A percentile compares a stretch with the other conserved stretches of the same genome.
phyloP scores from a whole-genome alignment of 441 rosid genomes.

The Raphanus hybrid region DNA sequence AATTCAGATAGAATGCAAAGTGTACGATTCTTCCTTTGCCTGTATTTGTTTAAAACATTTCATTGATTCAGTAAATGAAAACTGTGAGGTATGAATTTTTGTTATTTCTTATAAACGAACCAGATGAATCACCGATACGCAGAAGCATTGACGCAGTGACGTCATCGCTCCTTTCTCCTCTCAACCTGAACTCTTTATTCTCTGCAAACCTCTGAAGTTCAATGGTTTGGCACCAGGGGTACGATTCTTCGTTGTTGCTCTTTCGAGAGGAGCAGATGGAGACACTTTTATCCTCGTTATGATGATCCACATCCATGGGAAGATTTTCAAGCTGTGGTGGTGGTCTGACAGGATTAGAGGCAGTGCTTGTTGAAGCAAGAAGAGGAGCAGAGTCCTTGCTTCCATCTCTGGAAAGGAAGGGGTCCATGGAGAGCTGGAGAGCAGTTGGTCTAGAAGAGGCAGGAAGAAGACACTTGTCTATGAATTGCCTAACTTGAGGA shows the following conservation, averaged over 20 bases:
- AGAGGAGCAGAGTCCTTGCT: constrained; percentile 46
- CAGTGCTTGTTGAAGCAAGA: constrained; percentile 39
- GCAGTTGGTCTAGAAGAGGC: constrained; percentile 72
- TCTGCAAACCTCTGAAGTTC: constrained; percentile 52
- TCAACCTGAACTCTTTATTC: constrained; percentile 57
- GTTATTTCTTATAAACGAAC: constrained; percentile 33
- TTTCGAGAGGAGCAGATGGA: constrained; percentile 36
- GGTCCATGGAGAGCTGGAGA: constrained; percentile 69
- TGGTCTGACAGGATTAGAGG: constrained; percentile 40
- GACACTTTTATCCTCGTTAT: constrained; percentile 44
- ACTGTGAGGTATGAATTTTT: background rate
- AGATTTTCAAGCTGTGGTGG: constrained; percentile 49
- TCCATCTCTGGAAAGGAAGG: constrained; percentile 63
- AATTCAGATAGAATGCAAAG: constrained; percentile 64
- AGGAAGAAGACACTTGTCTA: constrained; percentile 87
- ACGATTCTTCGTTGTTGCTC: constrained; percentile 38
- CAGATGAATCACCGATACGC: constrained; percentile 56
- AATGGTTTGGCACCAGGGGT: constrained; percentile 32
- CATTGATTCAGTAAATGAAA: constrained; percentile 27
- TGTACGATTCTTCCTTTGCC: constrained; percentile 64
- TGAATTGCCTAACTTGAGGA: constrained; percentile 70
- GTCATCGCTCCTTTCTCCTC: constrained; percentile 61
- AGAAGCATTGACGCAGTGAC: constrained; percentile 58
- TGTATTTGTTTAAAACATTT: constrained; percentile 25
- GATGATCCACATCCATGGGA: constrained; percentile 75